Conservation (phyloP, 2,329 filamentous ascomycete species). For the Pseudofabraea citricarpa region DNA sequence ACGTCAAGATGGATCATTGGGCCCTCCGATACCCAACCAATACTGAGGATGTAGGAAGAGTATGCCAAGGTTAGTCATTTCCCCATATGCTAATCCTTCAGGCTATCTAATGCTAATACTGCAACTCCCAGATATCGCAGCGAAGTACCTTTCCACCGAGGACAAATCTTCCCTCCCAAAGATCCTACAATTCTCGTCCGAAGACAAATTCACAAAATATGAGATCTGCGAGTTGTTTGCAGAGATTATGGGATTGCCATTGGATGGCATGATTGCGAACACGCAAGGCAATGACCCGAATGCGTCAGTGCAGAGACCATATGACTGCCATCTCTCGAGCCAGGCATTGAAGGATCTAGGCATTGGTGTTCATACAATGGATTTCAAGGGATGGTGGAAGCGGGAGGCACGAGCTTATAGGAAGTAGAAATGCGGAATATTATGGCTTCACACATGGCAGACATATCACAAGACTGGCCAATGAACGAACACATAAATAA, state of each 20-base stretch:
- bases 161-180: conserved; percentile 53
- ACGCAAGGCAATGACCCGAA: conserved; percentile 68
- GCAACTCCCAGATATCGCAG: conserved; percentile 54
- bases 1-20: conserved; percentile 81
- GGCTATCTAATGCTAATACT: conserved; percentile 5
- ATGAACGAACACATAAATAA: no score
- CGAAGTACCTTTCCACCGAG: conserved; percentile 55
- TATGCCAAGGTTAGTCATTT: conserved; percentile 56
- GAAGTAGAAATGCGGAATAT: conserved; percentile 13
- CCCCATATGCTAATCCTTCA: conserved; percentile 8
- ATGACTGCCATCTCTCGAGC: conserved; percentile 83
- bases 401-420: conserved; percentile 54
- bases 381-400: conserved; percentile 81
- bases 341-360: conserved; percentile 66
- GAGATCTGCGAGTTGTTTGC: conserved; percentile 77
- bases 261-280: conserved; percentile 64
- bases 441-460: neutral
- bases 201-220: conserved; percentile 85
- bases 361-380: conserved; percentile 67
- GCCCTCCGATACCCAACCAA: conserved; percentile 81
- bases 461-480: no score
- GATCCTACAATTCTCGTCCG: conserved; percentile 80
- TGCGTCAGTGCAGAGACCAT: conserved; percentile 71
- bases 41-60: conserved; percentile 78
- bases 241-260: conserved; percentile 71